Evolutionary conservation across 192 early-diverging fungal genomes (phyloP), one percentile per base, ranked within the genome.

Genomic region (Spizellomyces sp.): DNA sequence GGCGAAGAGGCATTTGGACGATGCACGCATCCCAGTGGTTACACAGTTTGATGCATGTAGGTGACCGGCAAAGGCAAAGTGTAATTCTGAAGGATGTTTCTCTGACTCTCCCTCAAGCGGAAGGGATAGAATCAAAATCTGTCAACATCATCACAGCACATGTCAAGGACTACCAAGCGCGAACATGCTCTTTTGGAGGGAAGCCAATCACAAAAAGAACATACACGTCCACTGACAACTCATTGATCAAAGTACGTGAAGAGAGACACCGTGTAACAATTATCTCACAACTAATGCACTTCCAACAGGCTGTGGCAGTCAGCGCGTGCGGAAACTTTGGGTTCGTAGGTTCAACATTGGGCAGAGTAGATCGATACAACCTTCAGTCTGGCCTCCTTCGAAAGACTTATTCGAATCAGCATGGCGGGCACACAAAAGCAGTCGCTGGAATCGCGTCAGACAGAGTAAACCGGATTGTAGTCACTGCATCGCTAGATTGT

Each of bases 261-360:
- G 27, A 36, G 27, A 36, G 27, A 36, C 27, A 36, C 27, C 27
- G 27, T 36, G 27, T 36, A 36, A 36, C 27, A 36, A 36, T 2
- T 36, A 36, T 36, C 3, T 36, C 27, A 36, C 27, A 36, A 36
- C 27, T 36, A 45, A 43, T 45, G 64, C 84, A 3, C 27, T 36
- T 36, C 27, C 27, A 36, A 36, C 27, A 36, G 69, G 76, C 87
- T 0, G 90, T 92, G 42, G 85, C 84, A 0, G 80, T 99, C 46
- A 95, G 91, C 76, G 78, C 85, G 1, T 98, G 96, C 63, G 98
- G 98, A 58, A 96, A 98, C 77, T 98, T 90, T 89, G 94, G 91
- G 6, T 91, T 96, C 70, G 80, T 96, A 5, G 98, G 96, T 5
- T 86, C 89, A 27, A 75, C 86, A 8, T 74, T 77, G 43, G 98